Percentiles rank a stretch among this genome's conserved stretches.
phyloP scores from a whole-genome alignment of 768 basidiomycete species.

The Antrodiella citrinella region DNA sequence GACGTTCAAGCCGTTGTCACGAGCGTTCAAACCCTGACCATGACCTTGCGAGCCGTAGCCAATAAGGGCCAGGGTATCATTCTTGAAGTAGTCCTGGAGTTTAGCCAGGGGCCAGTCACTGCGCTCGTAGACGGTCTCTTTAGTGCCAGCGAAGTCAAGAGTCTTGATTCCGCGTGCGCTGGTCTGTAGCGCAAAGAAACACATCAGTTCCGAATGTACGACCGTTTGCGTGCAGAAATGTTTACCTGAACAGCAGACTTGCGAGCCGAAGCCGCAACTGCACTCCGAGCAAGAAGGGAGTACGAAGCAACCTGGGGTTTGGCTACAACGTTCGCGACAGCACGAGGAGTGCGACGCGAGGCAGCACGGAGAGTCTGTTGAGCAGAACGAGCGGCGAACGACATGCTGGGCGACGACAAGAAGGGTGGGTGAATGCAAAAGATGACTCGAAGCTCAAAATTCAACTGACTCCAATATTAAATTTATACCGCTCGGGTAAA shows the following conservation, averaged over 20 bases:
- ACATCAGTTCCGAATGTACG: conserved; percentile 20
- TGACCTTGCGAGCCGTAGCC: conserved; percentile 99
- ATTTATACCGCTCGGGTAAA: background rate
- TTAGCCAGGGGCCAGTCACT: conserved; percentile 96
- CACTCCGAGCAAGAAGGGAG: conserved; percentile 45
- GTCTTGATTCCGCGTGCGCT: conserved; percentile 81
- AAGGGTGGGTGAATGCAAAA: background rate
- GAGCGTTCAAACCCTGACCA: conserved; percentile 97
- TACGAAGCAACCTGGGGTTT: conserved; percentile 53
- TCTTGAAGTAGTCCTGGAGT: conserved; percentile 99
- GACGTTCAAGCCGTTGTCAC: conserved; percentile 98
- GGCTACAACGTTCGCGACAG: conserved; percentile 29
- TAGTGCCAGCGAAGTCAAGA: conserved; percentile 91
- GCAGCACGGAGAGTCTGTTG: conserved; percentile 57
- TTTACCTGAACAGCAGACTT: conserved; percentile 32
- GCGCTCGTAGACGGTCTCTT: conserved; percentile 92
- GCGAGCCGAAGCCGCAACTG: conserved; percentile 25
- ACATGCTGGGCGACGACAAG: conserved; percentile 39
- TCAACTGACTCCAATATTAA: background rate
- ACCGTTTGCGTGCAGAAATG: conserved; percentile 26
- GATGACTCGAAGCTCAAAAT: background rate
- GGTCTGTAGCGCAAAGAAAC: conserved; percentile 9
- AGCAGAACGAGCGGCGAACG: conserved; percentile 57
- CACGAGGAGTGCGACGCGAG: conserved; percentile 57
- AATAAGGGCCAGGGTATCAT: conserved; percentile 97